These are phyloP conservation scores for Murraya paniculata DNA, from an alignment of 345 rosid genomes.

Conservation along the genomic window DNA sequence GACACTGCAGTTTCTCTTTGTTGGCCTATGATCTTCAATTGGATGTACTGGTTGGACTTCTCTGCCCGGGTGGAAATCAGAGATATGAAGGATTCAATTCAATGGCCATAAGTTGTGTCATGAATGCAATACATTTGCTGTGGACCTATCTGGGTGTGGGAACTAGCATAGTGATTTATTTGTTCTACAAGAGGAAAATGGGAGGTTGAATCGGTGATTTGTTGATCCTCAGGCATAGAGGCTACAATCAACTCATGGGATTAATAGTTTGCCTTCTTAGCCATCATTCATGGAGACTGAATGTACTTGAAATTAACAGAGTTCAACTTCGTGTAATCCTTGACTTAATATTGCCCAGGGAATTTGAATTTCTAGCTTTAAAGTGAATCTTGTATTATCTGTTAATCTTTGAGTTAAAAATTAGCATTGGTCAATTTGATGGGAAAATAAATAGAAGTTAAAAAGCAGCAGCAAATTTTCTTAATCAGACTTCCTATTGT, in stretches of 20 bases:
- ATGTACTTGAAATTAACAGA: not conserved
- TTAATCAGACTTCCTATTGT: too few relatives aligned
- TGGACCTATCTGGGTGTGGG: not conserved
- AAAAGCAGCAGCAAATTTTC: not conserved
- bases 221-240: not conserved
- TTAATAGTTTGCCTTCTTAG: not conserved
- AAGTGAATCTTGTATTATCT: not conserved
- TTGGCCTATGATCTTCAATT: not conserved
- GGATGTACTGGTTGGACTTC: not conserved
- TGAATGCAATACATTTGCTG: not conserved
- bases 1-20: not conserved
- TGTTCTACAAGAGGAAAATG: not conserved
- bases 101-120: not conserved
- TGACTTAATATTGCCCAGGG: not conserved
- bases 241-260: not conserved
- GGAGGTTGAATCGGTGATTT: not conserved
- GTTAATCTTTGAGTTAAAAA: not conserved
- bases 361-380: not conserved
- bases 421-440: not conserved
- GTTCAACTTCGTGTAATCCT: not conserved
- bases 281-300: not conserved
- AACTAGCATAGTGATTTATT: not conserved
- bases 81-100: not conserved
- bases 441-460: not conserved
- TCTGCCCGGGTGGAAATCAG: not conserved